phyloP scores from a whole-genome alignment of 768 basidiomycete species.

The Hygrocybe punicea region DNA sequence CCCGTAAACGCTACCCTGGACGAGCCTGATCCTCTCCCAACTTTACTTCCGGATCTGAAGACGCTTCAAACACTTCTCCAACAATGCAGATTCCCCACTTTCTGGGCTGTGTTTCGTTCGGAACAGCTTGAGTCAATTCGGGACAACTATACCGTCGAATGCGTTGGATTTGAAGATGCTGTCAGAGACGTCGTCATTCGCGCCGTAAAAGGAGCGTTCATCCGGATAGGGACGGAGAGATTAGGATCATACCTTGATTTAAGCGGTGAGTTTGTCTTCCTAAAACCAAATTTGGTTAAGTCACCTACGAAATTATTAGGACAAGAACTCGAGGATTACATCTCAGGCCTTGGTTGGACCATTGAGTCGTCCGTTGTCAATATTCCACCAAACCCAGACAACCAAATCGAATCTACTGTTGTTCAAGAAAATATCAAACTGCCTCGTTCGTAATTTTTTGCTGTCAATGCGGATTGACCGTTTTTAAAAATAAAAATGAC shows the following conservation, averaged over 20 bases:
- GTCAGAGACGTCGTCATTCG: conserved; percentile 73
- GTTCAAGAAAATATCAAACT: conserved; percentile 81
- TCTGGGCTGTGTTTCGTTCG: conserved; percentile 76
- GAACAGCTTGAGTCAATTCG: conserved; percentile 66
- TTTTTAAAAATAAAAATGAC: neutral
- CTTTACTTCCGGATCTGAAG: conserved; percentile 65
- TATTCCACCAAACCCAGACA: conserved; percentile 81
- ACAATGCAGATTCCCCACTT: conserved; percentile 83
- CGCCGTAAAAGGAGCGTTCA: conserved; percentile 76
- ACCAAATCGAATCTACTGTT: conserved; percentile 81
- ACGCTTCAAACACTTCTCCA: conserved; percentile 67
- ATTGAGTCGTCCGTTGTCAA: conserved; percentile 54
- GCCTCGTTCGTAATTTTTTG: conserved; percentile 56
- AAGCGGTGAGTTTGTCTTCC: conserved; percentile 41
- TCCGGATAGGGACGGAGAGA: conserved; percentile 62
- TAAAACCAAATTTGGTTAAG: neutral
- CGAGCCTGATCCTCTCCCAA: conserved; percentile 77
- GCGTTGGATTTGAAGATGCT: conserved; percentile 78
- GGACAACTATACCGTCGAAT: conserved; percentile 85
- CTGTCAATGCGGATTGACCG: neutral
- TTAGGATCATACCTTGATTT: conserved; percentile 71
- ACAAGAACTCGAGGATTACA: conserved; percentile 54
- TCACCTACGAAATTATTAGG: conserved; percentile 35
- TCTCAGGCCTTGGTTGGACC: conserved; percentile 66
- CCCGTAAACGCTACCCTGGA: conserved; percentile 53